Base-by-base conservation (phyloP, 2,329 filamentous ascomycete species). In the Aspergillus sp. region DNA sequence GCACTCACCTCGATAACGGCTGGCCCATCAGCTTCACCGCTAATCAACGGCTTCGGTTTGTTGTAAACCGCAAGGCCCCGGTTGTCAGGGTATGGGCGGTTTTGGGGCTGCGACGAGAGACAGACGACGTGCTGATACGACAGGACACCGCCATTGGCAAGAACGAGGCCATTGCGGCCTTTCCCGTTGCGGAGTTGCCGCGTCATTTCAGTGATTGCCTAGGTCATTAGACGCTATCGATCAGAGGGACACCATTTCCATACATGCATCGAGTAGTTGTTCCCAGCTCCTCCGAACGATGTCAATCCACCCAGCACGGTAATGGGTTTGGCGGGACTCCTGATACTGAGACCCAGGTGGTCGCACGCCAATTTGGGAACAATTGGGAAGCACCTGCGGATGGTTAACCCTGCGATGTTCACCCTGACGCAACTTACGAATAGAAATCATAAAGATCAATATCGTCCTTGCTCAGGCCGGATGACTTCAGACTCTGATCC, bases 221-320 rank as follows among this genome's bases (percentile, higher is more conserved):
- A 17, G 10, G 8, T 16, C 8, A 12, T 30, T 17, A 34, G 26
- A 15, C 8, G 33, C 11, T 10, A 8, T 16, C 8, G 5, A 25
- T 4, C 22, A 55, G 60, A 15, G 2, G 3, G 11, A 12, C 14
- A 20, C 20, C 3, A 16, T 10, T 5, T 5, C 3, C 39, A 13
- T 53, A 71, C 75, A 57, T 82, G 78, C 69, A 81, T 75, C 0
- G 74, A 78, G 38, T 82, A 82, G 34, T 82, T 82, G 41, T 82
- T 82, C 0, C 78, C 78, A 4, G 79, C 78, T 0, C 78, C 79
- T 0, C 79, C 78, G 37, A 82, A 82, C 1, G 71, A 78, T 4
- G 78, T 82, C 33, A 83, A 47, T 0, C 78, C 78, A 0, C 78
- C 78, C 0, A 82, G 61, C 0, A 82, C 53, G 0, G 75, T 80